A percentile compares a stretch with the other conserved stretches of the same genome.
Conservation (phyloP, 148 eudicot species). For the Silene latifolia region DNA sequence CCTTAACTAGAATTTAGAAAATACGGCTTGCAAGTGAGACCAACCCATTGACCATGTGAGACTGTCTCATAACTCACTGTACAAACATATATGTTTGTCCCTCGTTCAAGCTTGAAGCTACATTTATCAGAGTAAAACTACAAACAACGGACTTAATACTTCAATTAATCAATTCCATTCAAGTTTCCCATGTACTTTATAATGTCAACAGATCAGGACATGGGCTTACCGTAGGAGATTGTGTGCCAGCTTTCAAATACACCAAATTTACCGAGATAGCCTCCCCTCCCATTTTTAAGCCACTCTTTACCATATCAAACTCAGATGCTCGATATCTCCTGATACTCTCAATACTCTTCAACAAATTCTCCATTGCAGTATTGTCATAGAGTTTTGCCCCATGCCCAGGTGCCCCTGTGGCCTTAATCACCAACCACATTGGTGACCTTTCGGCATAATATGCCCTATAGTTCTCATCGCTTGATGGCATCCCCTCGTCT, state of each 20-base stretch:
- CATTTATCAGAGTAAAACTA: no score
- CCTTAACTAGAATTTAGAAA: no score
- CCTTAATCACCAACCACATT: constrained; percentile 90
- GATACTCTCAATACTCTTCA: constrained; percentile 78
- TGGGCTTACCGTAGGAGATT: constrained; percentile 65
- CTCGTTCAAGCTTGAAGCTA: no score
- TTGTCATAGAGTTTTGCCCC: constrained; percentile 92
- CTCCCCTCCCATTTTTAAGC: constrained; percentile 70
- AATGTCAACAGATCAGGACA: background rate
- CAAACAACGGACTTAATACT: no score
- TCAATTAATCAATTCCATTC: no score
- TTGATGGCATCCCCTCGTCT: constrained; percentile 88
- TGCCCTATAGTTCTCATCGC: constrained; percentile 49
- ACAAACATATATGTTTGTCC: no score
- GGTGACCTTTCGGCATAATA: constrained; percentile 80
- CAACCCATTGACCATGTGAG: no score
- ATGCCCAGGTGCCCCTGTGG: constrained; percentile 85
- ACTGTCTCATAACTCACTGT: no score
- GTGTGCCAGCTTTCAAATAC: constrained; percentile 86
- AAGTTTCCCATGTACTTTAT: no score
- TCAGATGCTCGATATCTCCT: constrained; percentile 79
- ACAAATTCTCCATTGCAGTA: constrained; percentile 83
- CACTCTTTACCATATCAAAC: constrained; percentile 82
- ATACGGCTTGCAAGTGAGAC: no score
- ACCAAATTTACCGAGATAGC: constrained; percentile 86